A percentile compares a stretch with the other conserved stretches of the same genome.
These are phyloP conservation scores for Yamadazyma philogaea DNA, from an alignment of 805 yeast genomes.

Conservation along the genomic window DNA sequence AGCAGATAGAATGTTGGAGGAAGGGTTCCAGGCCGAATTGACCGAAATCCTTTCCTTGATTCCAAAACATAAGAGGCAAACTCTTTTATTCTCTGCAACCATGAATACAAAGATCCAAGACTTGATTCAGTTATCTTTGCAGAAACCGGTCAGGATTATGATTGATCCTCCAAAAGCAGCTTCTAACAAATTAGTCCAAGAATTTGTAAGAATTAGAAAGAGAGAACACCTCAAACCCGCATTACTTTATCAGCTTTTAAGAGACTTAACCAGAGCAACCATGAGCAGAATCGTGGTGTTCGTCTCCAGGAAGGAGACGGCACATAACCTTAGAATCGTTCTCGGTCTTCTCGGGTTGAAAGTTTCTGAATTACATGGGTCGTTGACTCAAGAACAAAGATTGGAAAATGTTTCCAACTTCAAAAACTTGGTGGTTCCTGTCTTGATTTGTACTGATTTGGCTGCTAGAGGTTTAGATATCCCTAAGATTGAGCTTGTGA, in stretches of 20 bases:
- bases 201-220: conserved; percentile 90
- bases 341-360: conserved; percentile 72
- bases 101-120: conserved; percentile 93
- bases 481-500: conserved; percentile 92
- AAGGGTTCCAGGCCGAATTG: conserved; percentile 94
- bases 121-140: conserved; percentile 80
- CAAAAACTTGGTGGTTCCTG: conserved; percentile 78
- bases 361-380: conserved; percentile 80
- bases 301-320: conserved; percentile 87
- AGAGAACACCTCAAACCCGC: conserved; percentile 85
- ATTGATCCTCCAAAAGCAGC: conserved; percentile 95
- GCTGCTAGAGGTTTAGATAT: conserved; percentile 99
- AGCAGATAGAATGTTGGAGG: conserved; percentile 99
- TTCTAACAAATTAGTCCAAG: conserved; percentile 86
- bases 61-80: conserved; percentile 86
- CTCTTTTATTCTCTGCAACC: conserved; percentile 93
- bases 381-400: conserved; percentile 90
- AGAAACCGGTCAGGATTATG: conserved; percentile 91
- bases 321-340: conserved; percentile 78
- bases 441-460: conserved; percentile 91
- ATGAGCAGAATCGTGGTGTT: conserved; percentile 82
- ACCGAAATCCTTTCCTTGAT: conserved; percentile 83
- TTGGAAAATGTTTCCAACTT: conserved; percentile 77
- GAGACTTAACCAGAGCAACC: conserved; percentile 58
- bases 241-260: conserved; percentile 66